Evolutionary conservation across 1,139 yeast genomes (phyloP).

Genomic region (Yamadazyma diospyri): DNA sequence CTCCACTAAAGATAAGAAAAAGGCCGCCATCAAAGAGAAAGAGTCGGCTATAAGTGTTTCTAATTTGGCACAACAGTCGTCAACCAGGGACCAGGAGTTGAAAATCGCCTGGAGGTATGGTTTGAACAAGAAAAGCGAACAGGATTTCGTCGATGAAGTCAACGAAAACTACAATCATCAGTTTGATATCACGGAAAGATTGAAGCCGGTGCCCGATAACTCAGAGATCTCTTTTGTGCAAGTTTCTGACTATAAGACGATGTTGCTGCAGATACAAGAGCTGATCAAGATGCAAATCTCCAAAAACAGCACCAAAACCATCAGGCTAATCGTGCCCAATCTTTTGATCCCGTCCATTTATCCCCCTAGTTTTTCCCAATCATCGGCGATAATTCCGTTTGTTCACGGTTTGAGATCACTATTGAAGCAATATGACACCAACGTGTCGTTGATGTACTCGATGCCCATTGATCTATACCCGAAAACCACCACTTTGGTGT

Average conservation of each 20-base stretch:
- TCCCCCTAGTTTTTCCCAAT: constrained; percentile 48
- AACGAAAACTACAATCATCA: constrained; percentile 61
- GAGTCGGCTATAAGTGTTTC: constrained; percentile 67
- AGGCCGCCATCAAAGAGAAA: constrained; percentile 53
- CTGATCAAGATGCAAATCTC: constrained; percentile 35
- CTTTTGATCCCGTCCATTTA: constrained; percentile 78
- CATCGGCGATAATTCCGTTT: constrained; percentile 56
- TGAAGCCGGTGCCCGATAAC: constrained; percentile 63
- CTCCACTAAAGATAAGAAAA: constrained; percentile 62
- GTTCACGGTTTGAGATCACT: constrained; percentile 58
- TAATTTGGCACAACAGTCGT: constrained; percentile 43
- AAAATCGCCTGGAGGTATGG: constrained; percentile 91
- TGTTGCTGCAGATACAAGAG: constrained; percentile 39
- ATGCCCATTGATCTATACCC: constrained; percentile 69
- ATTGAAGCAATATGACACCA: constrained; percentile 42
- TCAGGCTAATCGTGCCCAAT: constrained; percentile 72
- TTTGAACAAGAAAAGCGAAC: constrained; percentile 33
- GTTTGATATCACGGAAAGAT: constrained; percentile 70
- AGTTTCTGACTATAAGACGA: constrained; percentile 19
- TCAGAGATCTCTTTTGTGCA: constrained; percentile 59
- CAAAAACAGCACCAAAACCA: constrained; percentile 37
- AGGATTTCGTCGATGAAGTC: constrained; percentile 15
- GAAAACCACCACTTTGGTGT: constrained; percentile 45
- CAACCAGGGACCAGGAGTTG: constrained; percentile 43
- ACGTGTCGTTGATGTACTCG: constrained; percentile 49